phyloP scores from a whole-genome alignment of 257 asterid species.

The Buddleja alternifolia region DNA sequence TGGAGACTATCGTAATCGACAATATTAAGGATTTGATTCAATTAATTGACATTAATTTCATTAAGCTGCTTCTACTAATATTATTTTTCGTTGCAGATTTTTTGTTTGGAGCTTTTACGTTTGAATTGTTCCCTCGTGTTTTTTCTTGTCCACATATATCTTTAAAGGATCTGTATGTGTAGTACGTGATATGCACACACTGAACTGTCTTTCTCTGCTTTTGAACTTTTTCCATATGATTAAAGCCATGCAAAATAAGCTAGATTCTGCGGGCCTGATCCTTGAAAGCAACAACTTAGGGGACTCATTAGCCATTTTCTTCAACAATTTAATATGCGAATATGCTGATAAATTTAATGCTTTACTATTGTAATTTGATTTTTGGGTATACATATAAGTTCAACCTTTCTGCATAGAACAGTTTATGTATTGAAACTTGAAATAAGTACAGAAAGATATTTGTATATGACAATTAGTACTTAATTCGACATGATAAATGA shows the following conservation, averaged over 20 bases:
- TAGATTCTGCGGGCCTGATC: background rate
- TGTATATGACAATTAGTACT: no score
- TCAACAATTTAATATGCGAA: background rate
- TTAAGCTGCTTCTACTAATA: background rate
- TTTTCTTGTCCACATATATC: conserved; percentile 1
- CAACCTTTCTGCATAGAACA: no score
- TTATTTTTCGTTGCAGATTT: background rate
- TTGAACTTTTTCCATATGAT: background rate
- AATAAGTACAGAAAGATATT: no score
- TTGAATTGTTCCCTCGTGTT: background rate
- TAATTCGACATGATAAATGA: no score
- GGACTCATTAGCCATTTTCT: background rate
- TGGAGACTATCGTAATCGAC: background rate
- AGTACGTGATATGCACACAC: background rate
- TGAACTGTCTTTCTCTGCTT: background rate
- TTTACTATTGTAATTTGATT: background rate
- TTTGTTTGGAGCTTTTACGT: background rate
- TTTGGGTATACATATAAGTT: no score
- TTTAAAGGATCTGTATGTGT: background rate
- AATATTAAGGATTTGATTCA: background rate
- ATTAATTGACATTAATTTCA: background rate
- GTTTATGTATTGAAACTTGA: no score
- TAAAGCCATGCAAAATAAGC: background rate
- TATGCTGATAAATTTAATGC: background rate
- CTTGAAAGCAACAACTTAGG: background rate